A percentile compares a stretch with the other conserved stretches of the same genome.
Evolutionary conservation across 805 yeast species (phyloP).

Genomic region (Wickerhamomyces kurtzmanii): DNA sequence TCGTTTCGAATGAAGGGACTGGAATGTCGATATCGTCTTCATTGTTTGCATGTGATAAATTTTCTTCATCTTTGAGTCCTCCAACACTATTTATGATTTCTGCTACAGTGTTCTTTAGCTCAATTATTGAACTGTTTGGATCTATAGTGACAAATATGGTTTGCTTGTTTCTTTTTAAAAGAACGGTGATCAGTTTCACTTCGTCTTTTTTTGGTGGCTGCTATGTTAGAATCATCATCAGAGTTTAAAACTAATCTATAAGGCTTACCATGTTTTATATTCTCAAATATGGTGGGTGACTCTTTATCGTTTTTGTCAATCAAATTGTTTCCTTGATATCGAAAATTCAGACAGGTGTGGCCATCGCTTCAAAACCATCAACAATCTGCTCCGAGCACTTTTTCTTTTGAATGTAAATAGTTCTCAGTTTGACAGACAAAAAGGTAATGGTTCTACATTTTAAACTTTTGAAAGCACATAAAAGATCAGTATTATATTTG

Average conservation of each 20-base stretch:
- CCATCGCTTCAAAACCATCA: too few species aligned
- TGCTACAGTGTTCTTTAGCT: slow-evolving; percentile 21
- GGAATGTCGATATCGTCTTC: slow-evolving; percentile 24
- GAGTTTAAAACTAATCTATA: too few species aligned
- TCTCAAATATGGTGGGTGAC: too few species aligned
- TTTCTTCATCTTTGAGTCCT: slow-evolving; percentile 25
- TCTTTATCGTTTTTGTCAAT: too few species aligned
- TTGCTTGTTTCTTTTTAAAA: slow-evolving; percentile 24
- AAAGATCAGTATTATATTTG: slow-evolving; percentile 16
- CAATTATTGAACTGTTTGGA: slow-evolving; percentile 12
- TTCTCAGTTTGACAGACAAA: not conserved
- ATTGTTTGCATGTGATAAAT: slow-evolving; percentile 18
- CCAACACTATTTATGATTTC: slow-evolving; percentile 36
- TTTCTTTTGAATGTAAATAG: slow-evolving; percentile 1
- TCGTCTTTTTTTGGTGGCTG: too few species aligned
- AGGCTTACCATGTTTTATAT: too few species aligned
- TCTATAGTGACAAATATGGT: slow-evolving; percentile 21
- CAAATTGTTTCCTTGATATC: too few species aligned
- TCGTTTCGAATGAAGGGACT: slow-evolving; percentile 23
- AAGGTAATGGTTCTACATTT: slow-evolving; percentile 20
- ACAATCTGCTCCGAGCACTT: not conserved
- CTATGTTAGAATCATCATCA: too few species aligned
- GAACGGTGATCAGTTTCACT: too few species aligned
- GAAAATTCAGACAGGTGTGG: too few species aligned
- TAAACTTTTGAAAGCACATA: slow-evolving; percentile 17